These are phyloP conservation scores for Russula brevipes DNA, from an alignment of 768 basidiomycete genomes.

Conservation along the genomic window DNA sequence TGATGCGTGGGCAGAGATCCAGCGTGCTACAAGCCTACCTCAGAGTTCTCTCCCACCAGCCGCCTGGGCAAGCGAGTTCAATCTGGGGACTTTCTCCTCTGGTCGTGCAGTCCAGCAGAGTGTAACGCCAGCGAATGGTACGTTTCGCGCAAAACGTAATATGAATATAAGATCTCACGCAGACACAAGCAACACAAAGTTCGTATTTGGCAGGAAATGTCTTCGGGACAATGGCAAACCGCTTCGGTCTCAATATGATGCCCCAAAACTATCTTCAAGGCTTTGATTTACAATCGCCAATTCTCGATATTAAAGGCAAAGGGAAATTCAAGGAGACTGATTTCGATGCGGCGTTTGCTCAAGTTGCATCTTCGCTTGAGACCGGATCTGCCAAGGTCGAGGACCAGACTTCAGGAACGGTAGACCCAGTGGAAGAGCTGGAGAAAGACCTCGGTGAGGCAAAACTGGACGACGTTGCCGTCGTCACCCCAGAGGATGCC, in stretches of 20 bases:
- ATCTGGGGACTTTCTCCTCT: background rate
- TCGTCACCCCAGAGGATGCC: slow-evolving; percentile 20
- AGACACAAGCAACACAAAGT: slow-evolving; percentile 13
- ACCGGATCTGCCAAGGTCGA: slow-evolving; percentile 38
- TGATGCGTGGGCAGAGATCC: slow-evolving; percentile 18
- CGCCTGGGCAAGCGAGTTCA: slow-evolving; percentile 29
- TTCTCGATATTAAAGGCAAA: slow-evolving; percentile 51
- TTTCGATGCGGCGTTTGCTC: slow-evolving; percentile 82
- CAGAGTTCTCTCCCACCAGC: background rate
- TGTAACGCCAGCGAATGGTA: background rate
- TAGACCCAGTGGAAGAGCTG: slow-evolving; percentile 47
- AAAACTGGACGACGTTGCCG: slow-evolving; percentile 23
- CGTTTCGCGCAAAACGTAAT: background rate
- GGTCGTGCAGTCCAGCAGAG: slow-evolving; percentile 5
- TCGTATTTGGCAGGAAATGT: slow-evolving; percentile 6
- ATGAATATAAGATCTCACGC: background rate
- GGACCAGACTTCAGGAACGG: slow-evolving; percentile 24
- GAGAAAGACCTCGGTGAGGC: slow-evolving; percentile 35
- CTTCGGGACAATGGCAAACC: slow-evolving; percentile 17
- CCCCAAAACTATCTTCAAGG: slow-evolving; percentile 24
- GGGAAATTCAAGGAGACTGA: slow-evolving; percentile 74
- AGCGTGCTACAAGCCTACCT: slow-evolving; percentile 6
- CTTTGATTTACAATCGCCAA: slow-evolving; percentile 18
- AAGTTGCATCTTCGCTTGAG: slow-evolving; percentile 51
- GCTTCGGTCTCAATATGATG: slow-evolving; percentile 25